Base-by-base conservation (phyloP, 352 stramenopile species). In the Phytophthora sp. region DNA sequence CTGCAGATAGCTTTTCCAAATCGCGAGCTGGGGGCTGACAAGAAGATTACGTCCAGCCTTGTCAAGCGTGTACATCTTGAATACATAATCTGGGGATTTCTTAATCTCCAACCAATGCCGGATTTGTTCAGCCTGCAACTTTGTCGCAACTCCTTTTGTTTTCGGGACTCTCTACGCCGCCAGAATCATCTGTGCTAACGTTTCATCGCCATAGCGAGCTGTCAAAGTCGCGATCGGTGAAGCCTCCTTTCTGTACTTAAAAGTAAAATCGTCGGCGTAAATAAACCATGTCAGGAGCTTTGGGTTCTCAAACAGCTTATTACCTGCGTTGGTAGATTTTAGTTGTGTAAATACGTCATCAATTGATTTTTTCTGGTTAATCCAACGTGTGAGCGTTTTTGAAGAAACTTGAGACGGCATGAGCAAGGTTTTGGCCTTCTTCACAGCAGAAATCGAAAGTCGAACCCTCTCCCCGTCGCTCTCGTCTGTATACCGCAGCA, bases 251-350 rank as follows among this genome's bases (percentile, higher is more conserved):
- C 27, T 34, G 15, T 31, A 11, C 12, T 24, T 27, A 15, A 23
- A n/a, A 6, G 9, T 26, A 18, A 35, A 55, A 24, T 31, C 20
- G 15, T 55, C 32, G 3, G 24, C 30, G 15, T 55, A 55, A 9
- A 3, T 11, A 3, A 55, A 13, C 48, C 48, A 55, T 13, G 31
- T 34, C 8, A 21, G 12, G 7, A 44, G 18, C 18, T 55, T 13
- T 4, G 48, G 48, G 2, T 44, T 55, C 4, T 46, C 49, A 5
- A 57, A 6, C 15, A 56, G 23, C 26, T 46, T 56, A 20, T 56
- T 34, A 4, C 34, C 18, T 7, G 34, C 24, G 2, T 10, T 57
- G 6, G 30, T 27, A 8, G 41, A 30, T n/a, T 53, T 11, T n/a
- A 53, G 7, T 20, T 30, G 45, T 13, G 30, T 28, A 12, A 53